Percentiles rank a stretch among this genome's conserved stretches.
These are phyloP conservation scores for Moricandia moricandioides DNA, from an alignment of 345 rosid species.

Conservation along the genomic window DNA sequence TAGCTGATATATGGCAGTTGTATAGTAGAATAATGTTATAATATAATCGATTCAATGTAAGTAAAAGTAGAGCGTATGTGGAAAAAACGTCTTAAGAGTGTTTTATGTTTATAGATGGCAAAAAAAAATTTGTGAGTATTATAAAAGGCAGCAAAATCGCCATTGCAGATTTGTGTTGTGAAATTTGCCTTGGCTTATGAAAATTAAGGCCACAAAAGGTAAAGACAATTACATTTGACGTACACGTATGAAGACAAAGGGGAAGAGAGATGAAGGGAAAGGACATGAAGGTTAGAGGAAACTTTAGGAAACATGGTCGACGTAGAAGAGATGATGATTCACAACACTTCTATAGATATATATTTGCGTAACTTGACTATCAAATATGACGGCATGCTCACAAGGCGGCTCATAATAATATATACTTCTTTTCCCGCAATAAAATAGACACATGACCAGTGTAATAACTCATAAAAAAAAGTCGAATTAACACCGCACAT, in stretches of 20 bases:
- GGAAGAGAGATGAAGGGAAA: background rate
- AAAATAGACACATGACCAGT: background rate
- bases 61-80: too few species aligned
- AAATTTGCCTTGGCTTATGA: background rate
- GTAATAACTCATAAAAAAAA: background rate
- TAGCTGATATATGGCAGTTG: background rate
- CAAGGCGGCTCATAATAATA: slow-evolving; percentile 22
- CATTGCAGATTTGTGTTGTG: background rate
- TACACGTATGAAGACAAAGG: background rate
- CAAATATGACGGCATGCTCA: slow-evolving; percentile 24
- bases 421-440: background rate
- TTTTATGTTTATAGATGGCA: background rate
- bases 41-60: background rate
- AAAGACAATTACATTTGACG: background rate
- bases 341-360: background rate
- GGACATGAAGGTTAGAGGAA: background rate
- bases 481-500: background rate
- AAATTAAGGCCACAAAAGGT: background rate
- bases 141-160: background rate
- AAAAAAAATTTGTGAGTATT: background rate
- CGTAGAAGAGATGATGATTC: slow-evolving; percentile 34
- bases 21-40: too few species aligned
- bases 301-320: slow-evolving; percentile 26
- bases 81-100: background rate
- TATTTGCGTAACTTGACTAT: background rate